Evolutionary conservation across 805 yeast species (phyloP), one percentile per base, ranked within the genome.

Genomic region (Cyberlindnera maritima): DNA sequence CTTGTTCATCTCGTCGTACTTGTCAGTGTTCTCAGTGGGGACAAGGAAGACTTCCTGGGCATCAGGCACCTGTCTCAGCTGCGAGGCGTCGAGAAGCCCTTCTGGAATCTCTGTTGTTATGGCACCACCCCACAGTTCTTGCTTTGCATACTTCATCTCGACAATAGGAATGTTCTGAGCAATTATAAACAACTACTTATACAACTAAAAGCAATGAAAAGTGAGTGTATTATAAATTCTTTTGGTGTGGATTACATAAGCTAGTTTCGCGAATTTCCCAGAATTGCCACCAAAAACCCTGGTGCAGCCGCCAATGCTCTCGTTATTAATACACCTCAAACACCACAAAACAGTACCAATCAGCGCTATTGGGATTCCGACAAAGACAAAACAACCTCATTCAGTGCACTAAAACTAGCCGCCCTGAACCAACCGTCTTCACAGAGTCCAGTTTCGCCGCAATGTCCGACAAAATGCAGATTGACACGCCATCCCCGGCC

Each of bases 21-120:
- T 67, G 13, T 66, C 39, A 3, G 50, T 49, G 15, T 62, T 62
- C 8, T 64, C 63, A 7, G 69, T 56, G 13, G 65, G 58, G 42
- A 74, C 75, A 3, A 91, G 80, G 63, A 77, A 94, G 21, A 92
- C 97, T 63, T 92, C 99, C 62, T 94, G 98, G 1, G 90, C 82
- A 59, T 94, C 97, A 0, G 99, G 98, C 3, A 94, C 79, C 50
- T 88, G 88, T 47, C 99, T 71, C 41, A 91, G 62, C 32, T 71
- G 64, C 1, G 96, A 85, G 0, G 90, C 97, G 64, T 94, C 97
- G 2, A 84, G 60, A 41, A 84, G 72, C 0, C 76, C 77, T 1
- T 55, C 47, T 0, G 96, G 96, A 5, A 90, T 48, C 3, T 64
- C 65, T 0, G 81, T 73, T 3, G 72, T 59, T 17, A 90, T 75